A percentile compares a stretch with the other conserved stretches of the same genome.
phyloP scores from a whole-genome alignment of 768 basidiomycete genomes.

The Leccinum fibrillosum region DNA sequence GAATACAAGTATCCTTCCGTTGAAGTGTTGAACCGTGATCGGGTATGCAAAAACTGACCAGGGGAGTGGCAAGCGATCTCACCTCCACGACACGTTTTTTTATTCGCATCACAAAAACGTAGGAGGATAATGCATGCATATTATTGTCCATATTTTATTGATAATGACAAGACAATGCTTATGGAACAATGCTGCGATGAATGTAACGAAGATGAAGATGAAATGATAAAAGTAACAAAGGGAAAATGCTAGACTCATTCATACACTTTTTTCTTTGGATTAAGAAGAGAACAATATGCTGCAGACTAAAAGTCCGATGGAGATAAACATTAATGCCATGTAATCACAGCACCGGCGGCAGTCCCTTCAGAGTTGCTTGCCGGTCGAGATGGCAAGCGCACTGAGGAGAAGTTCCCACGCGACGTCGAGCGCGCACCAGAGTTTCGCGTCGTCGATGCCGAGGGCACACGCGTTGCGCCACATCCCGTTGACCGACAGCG shows the following conservation, averaged over 20 bases:
- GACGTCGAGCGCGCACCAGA: constrained; percentile 48
- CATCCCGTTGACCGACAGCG: constrained; percentile 40
- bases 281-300: constrained; percentile 2
- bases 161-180: constrained; percentile 16
- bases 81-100: neutral
- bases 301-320: constrained; percentile 2
- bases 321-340: constrained; percentile 2
- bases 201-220: neutral
- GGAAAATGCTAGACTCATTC: constrained; percentile 5
- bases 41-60: neutral
- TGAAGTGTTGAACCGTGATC: neutral
- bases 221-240: neutral
- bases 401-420: constrained; percentile 48
- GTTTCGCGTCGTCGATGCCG: constrained; percentile 45
- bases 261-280: constrained; percentile 22
- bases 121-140: constrained; percentile 11
- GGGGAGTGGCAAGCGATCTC: neutral
- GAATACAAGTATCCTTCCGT: too few relatives aligned
- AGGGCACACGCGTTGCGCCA: constrained; percentile 51
- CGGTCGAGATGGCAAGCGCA: constrained; percentile 35
- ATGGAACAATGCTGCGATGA: neutral
- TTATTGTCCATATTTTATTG: constrained; percentile 20
- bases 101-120: neutral
- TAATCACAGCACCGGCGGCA: neutral
- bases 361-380: constrained; percentile 14